Base-by-base conservation (phyloP, 169 alveolate genomes). In the Cyclospora cayetanensis region DNA sequence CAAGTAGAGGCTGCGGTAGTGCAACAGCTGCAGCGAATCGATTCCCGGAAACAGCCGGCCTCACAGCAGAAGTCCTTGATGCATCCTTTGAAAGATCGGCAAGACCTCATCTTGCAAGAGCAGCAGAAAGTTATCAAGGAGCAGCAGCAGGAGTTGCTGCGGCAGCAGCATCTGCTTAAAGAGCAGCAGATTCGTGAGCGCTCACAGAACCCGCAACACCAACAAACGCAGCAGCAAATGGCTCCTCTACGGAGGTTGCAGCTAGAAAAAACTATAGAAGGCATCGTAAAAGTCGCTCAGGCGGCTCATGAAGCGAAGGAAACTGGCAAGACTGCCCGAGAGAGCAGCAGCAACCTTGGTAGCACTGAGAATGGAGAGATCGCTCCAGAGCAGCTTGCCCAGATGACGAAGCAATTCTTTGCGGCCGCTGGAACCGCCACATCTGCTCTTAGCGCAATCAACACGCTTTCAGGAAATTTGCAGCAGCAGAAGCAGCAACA, bases 141-240 rank as follows among this genome's bases (percentile, higher is more conserved):
- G 70, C 70, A 55, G 70, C 70, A 55, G 70, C 70, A 55, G 29
- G 70, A 55, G 70, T 22, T 55, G 70, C 70, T 55, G 70, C 70
- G 29, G 15, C 70, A 22, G 70, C 70, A 55, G 70, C 70, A 55
- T 9, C 70, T 15, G 29, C 11, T 55, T 11, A 29, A 55, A 4
- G 70, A 55, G 70, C 11, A 15, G 29, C 15, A 11, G 29, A 55
- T 22, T 22, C 70, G 70, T 7, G 34, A 55, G 27, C 70, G 70
- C 70, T 9, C 70, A 9, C 70, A 55, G 70, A 9, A 55, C 34
- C 70, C 70, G 34, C 70, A 7, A 15, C 55, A 46, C 22, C 55
- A 55, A 29, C 70, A 20, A 29, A 20, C 9, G 70, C 70, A 55
- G 70, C 70, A 22, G 34, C 55, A 46, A 46, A 46, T 7, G 55